Evolutionary conservation across 1,139 yeast species (phyloP).

Genomic region (Hyphopichia burtonii): DNA sequence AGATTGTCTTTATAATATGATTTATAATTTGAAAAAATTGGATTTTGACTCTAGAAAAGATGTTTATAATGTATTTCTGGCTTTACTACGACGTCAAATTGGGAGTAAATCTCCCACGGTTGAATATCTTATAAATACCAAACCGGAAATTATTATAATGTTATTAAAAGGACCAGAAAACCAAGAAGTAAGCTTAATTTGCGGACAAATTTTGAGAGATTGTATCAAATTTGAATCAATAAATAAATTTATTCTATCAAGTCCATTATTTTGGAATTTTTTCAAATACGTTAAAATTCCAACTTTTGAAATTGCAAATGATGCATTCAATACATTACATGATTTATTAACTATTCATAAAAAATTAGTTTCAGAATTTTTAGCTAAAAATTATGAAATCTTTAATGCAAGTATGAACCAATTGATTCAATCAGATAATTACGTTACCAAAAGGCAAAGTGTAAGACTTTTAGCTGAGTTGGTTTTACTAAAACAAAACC

Average conservation of each 20-base stretch:
- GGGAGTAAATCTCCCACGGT: constrained; percentile 83
- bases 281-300: constrained; percentile 75
- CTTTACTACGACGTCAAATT: constrained; percentile 75
- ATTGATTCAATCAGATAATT: constrained; percentile 72
- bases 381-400: constrained; percentile 49
- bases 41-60: constrained; percentile 92
- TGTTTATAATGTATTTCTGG: constrained; percentile 69
- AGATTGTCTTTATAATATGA: constrained; percentile 64
- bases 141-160: constrained; percentile 62
- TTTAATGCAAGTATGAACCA: constrained; percentile 66
- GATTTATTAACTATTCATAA: constrained; percentile 72
- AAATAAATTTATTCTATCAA: constrained; percentile 54
- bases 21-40: constrained; percentile 56
- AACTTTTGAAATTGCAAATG: constrained; percentile 87
- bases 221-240: constrained; percentile 79
- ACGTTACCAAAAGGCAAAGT: constrained; percentile 91
- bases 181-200: constrained; percentile 68
- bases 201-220: constrained; percentile 82
- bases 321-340: constrained; percentile 74
- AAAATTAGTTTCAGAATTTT: constrained; percentile 66
- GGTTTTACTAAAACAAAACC: constrained; percentile 73
- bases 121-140: constrained; percentile 64
- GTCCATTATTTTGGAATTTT: constrained; percentile 72
- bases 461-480: constrained; percentile 74
- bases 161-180: constrained; percentile 71